phyloP scores from a whole-genome alignment of 2,329 filamentous ascomycete species.

The Lojkania enalia region DNA sequence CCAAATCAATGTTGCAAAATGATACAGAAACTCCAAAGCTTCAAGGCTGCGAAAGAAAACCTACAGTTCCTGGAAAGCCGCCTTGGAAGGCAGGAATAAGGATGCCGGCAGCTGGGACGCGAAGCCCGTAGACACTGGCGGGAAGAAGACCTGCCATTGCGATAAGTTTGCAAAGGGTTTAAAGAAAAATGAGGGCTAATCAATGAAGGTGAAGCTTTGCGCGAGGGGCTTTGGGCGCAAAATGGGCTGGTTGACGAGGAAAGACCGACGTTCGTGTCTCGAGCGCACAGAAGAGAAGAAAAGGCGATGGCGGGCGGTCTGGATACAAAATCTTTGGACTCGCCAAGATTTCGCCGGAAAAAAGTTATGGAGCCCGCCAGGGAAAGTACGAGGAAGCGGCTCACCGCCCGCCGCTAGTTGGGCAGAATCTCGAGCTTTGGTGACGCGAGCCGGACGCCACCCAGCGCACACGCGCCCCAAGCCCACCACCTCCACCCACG shows the following conservation, averaged over 20 bases:
- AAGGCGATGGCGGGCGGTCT: conserved; percentile 13
- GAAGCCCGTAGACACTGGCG: conserved; percentile 88
- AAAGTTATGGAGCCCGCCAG: conserved; percentile 7
- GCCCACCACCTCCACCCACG: conserved; percentile 11
- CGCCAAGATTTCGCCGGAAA: conserved; percentile 29
- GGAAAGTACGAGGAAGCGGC: not conserved
- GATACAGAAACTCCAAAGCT: not conserved
- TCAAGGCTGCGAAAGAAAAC: conserved; percentile 42
- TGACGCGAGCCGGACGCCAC: conserved; percentile 17
- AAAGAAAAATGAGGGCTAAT: not conserved
- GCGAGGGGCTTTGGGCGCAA: not conserved
- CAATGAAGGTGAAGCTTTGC: conserved; percentile 4
- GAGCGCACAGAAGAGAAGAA: conserved; percentile 16
- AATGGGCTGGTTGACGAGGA: not conserved
- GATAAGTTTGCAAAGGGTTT: conserved; percentile 14
- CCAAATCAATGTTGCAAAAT: too few relatives aligned
- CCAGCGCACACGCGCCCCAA: conserved; percentile 9
- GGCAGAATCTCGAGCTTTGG: not conserved
- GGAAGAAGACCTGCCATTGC: conserved; percentile 48
- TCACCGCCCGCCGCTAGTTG: conserved; percentile 27
- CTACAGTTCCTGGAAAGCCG: conserved; percentile 82
- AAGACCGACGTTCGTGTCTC: conserved; percentile 10
- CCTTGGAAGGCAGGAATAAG: conserved; percentile 70
- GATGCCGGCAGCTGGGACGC: conserved; percentile 83
- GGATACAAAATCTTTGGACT: conserved; percentile 25